Percentiles rank a stretch among this genome's conserved stretches.
phyloP scores from a whole-genome alignment of 129 eudicot genomes.

The Flaveria bidentis region DNA sequence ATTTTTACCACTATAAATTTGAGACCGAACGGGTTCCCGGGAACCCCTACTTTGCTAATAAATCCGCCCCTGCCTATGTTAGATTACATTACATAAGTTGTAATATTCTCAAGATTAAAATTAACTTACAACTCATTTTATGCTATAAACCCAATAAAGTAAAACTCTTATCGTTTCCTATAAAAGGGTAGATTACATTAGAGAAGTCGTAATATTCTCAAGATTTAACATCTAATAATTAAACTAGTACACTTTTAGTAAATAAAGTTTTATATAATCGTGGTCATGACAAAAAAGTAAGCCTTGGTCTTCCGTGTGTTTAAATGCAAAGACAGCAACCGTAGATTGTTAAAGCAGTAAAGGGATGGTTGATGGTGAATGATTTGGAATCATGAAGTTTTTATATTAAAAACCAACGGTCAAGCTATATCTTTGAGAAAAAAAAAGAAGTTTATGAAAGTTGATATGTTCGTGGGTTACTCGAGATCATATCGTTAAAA shows the following conservation, averaged over 20 bases:
- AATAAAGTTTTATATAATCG: neutral
- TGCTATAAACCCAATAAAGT: neutral
- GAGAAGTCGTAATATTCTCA: neutral
- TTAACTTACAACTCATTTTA: neutral
- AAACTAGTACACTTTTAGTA: slow-evolving; percentile 5
- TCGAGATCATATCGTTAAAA: no score
- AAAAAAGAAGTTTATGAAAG: neutral
- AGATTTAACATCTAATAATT: neutral
- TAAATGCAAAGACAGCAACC: slow-evolving; percentile 23
- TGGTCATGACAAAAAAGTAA: slow-evolving; percentile 16
- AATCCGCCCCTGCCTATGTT: no score
- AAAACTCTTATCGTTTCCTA: neutral
- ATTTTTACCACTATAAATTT: no score
- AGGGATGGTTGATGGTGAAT: slow-evolving; percentile 17
- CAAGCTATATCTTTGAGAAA: slow-evolving; percentile 12
- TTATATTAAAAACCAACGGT: slow-evolving; percentile 19
- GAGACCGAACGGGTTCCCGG: no score
- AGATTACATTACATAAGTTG: neutral
- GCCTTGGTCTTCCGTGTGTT: slow-evolving; percentile 24
- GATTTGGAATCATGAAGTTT: slow-evolving; percentile 14
- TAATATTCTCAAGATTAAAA: neutral
- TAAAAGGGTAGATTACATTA: neutral
- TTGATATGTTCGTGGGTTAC: no score
- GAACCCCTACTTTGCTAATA: no score
- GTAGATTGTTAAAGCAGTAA: slow-evolving; percentile 26